A percentile compares a stretch with the other conserved stretches of the same genome.
Conservation (phyloP, 192 early-diverging fungal species). For the Neocallimastix lanati region DNA sequence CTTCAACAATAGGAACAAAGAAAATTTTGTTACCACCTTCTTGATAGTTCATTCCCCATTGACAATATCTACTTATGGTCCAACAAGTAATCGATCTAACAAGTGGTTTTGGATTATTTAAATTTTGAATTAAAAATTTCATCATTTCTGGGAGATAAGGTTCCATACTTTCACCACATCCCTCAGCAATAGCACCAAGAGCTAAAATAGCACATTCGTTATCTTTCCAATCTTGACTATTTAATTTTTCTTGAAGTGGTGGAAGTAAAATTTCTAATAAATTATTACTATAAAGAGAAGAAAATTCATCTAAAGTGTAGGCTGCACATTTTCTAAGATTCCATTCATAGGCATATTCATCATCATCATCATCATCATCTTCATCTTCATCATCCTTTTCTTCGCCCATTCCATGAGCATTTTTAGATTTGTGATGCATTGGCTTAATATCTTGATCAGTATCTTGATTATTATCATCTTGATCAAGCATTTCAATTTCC, state of each 20-base stretch:
- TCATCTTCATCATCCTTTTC: slow-evolving; percentile 72
- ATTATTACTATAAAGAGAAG: slow-evolving; percentile 72
- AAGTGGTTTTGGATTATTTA: slow-evolving; percentile 71
- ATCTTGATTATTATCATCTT: slow-evolving; percentile 70
- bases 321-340: slow-evolving; percentile 97
- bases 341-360: slow-evolving; percentile 79
- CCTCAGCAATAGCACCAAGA: slow-evolving; percentile 93
- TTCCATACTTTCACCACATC: slow-evolving; percentile 73
- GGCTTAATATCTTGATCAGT: slow-evolving; percentile 85
- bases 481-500: slow-evolving; percentile 57
- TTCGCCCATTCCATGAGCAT: slow-evolving; percentile 34
- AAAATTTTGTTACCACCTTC: neutral
- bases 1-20: neutral
- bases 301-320: slow-evolving; percentile 81
- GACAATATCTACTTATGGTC: slow-evolving; percentile 83
- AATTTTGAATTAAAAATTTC: slow-evolving; percentile 61
- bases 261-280: slow-evolving; percentile 75
- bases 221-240: slow-evolving; percentile 70
- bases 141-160: slow-evolving; percentile 72
- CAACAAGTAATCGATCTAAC: slow-evolving; percentile 97
- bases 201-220: slow-evolving; percentile 92
- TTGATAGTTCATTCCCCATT: slow-evolving; percentile 30
- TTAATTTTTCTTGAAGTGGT: slow-evolving; percentile 61
- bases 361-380: slow-evolving; percentile 69
- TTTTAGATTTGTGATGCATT: slow-evolving; percentile 67